Evolutionary conservation across 768 basidiomycete species (phyloP), one percentile per base, ranked within the genome.

Genomic region (Baorangia bicolor): DNA sequence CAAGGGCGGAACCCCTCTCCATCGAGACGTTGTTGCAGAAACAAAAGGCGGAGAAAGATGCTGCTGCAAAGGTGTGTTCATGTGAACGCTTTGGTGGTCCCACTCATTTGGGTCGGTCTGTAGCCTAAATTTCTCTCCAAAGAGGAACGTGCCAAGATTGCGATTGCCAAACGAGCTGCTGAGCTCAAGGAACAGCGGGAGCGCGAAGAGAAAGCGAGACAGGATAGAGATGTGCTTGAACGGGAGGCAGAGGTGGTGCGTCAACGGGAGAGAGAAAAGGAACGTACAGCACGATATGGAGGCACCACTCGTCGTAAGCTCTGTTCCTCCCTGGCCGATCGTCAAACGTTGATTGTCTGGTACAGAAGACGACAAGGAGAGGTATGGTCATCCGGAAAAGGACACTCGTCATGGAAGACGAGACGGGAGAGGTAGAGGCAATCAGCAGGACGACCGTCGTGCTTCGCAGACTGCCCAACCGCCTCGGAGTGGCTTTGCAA

Each of bases 71-170:
- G 82, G 95, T 92, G 54, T 30, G 71, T 68, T n/a, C 9, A 1
- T 31, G 28, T 27, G 6, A 2, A 9, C 16, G 20, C 8, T 43
- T 23, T 21, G 35, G 45, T 33, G 10, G 16, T 27, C 10, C 27
- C 31, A 28, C 59, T 58, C 46, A 59, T 47, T 42, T 35, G 35
- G 13, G 28, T 30, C 16, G 12, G 45, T 58, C 28, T 49, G 30
- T 73, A 98, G 94, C 96, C 96, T 34, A 96, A 86, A 73, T 98
- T 98, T 77, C 78, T 98, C 14, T 84, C 91, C 3, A 98, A 92
- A 73, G 92, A 94, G 61, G 91, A 97, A 65, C 85, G 96, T 46
- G 92, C 92, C 18, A 84, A 85, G 66, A 74, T 97, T 34, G 96
- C 96, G 4, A 90, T 98, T 57, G 86, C 87, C 16, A 90, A 92